Evolutionary conservation across 352 stramenopile genomes (phyloP).

Genomic region (Phytophthora sp.): DNA sequence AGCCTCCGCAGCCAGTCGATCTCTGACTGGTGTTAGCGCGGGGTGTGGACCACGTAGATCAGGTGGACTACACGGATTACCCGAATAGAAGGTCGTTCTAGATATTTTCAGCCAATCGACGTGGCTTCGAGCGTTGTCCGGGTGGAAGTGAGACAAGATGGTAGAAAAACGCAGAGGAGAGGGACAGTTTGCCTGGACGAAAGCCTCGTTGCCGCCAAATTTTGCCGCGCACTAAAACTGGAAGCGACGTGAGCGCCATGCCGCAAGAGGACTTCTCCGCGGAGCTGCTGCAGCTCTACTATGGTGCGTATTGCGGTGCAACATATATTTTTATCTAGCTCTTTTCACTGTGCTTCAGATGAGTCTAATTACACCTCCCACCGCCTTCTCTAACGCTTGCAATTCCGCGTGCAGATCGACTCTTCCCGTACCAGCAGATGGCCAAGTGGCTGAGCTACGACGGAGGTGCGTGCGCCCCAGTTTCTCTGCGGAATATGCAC

Average conservation of each 20-base stretch:
- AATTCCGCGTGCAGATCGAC: constrained; percentile 53
- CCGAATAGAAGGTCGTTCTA: no score
- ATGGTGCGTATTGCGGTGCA: constrained; percentile 46
- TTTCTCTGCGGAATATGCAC: neutral
- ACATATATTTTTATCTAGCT: neutral
- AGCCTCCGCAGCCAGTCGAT: constrained; percentile 48
- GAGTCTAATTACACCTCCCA: neutral
- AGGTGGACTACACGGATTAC: no score
- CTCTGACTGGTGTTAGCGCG: neutral
- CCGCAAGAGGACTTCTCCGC: constrained; percentile 80
- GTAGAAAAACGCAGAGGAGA: neutral
- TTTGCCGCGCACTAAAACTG: constrained; percentile 4
- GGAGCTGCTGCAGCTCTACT: constrained; percentile 89
- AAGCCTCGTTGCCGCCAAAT: constrained; percentile 2
- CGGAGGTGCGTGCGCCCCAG: constrained; percentile 42
- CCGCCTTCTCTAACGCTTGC: neutral
- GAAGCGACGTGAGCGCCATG: constrained; percentile 40
- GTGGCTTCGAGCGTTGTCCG: no score
- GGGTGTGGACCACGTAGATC: no score
- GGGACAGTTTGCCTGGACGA: neutral
- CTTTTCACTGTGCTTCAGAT: neutral
- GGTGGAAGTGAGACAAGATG: no score
- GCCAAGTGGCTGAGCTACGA: constrained; percentile 85
- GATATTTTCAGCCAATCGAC: no score
- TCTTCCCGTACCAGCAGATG: constrained; percentile 90